Base-by-base conservation (phyloP, 2,329 filamentous ascomycete species). In the Escovopsis sp. region DNA sequence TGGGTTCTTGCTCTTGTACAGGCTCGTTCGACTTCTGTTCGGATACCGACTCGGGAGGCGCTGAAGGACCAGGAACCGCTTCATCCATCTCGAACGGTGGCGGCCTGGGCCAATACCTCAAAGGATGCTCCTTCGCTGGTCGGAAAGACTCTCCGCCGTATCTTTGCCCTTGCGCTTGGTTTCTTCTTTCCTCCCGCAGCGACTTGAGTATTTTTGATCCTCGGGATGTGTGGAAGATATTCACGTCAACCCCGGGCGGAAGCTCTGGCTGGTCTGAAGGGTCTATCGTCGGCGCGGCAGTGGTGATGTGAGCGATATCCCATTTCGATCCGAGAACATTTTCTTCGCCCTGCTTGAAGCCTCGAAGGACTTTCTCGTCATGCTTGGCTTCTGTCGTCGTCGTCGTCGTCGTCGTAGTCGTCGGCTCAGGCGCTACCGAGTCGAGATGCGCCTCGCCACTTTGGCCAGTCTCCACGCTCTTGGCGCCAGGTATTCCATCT, bases 181-280 rank as follows among this genome's bases (percentile, higher is more conserved):
- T 18, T 3, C 36, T 19, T 4, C 49, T 39, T 7, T 55, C 52
- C 34, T 60, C 58, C 18, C 55, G 51, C n/a, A 62, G 19, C 1
- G 61, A 61, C 1, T 60, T 56, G 33, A 73, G 42, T 7, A 73
- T 59, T 36, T 63, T 64, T 2, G 69, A 68, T 3, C 66, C 69
- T 26, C 60, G 58, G 12, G 50, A 53, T 2, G 68, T 70, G 44
- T 67, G 67, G 43, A 75, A 74, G 18, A 73, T 53, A 39, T 69
- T 66, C 40, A 71, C 49, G 42, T 71, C 60, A 19, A 70, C 53
- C 23, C 55, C 66, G 1, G 57, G 49, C 3, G 67, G 66, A 1
- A 63, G 47, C 30, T 64, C 60, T 9, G 60, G 51, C 26, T 55
- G 52, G 28, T 53, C 55, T 23, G 48, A 48, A 18, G 47, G 10